Evolutionary conservation across 106 monocot genomes (phyloP), one percentile per base, ranked within the genome.

Genomic region (Dactylorhiza incarnata): DNA sequence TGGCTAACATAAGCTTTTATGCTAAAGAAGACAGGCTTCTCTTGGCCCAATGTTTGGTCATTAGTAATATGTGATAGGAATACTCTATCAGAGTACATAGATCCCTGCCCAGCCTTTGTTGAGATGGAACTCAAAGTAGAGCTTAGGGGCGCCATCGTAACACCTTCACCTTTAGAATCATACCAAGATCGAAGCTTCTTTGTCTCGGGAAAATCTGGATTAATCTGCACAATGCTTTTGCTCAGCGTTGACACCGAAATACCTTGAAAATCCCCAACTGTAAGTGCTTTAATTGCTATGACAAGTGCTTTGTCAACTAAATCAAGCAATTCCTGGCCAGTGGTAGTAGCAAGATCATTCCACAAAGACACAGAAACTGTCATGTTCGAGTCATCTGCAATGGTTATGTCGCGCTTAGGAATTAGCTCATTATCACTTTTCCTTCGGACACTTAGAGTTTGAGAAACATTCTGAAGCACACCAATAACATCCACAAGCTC

Each of bases 261-360:
- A 91, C 96, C 96, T 94, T 91, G 94, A 50, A 97, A 97, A 56
- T 97, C 91, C 73, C 88, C 94, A 56, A 94, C 94, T 92, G 88
- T 99, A 1, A 99, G 91, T 67, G 80, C 74, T 75, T 88, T 99
- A 25, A 94, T 92, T 17, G 99, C 94, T 20, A 99, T 85, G 46
- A 92, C 50, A 63, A 94, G 97, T 11, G 81, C 9, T 48, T 66
- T 80, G 1, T 91, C 89, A 75, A 82, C 86, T 77, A 86, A 86
- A 26, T 99, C 97, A 72, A 94, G 82, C 69, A 99, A 83, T 59
- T 94, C 86, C 61, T 99, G 86, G 15, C 99, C 99, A 44, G 82
- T 66, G n/a, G 78, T 74, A 48, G 94, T 91, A 9, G 99, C 99
- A 77, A 86, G 89, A 85, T 90, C 95, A 80, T 93, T 93, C 92